phyloP scores from a whole-genome alignment of 2,329 filamentous ascomycete genomes.

The Cordyceps fumosorosea region DNA sequence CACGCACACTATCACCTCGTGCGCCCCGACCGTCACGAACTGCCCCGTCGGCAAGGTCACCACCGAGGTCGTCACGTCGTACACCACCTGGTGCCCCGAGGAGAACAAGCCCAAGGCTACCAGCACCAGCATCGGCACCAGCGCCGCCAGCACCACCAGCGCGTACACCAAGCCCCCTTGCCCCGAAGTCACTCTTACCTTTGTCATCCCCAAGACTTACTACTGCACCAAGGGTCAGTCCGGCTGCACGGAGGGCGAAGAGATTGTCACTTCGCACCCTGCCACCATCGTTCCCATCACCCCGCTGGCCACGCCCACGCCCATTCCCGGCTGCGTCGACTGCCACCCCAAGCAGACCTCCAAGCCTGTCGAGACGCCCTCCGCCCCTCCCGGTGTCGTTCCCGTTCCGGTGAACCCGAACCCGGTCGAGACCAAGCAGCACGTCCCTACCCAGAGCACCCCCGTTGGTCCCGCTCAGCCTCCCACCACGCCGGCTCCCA shows the following conservation, averaged over 20 bases:
- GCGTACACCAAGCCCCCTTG: constrained; percentile 13
- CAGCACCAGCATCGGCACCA: constrained; percentile 5
- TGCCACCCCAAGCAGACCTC: constrained; percentile 19
- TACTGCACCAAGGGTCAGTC: constrained; percentile 22
- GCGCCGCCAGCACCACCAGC: constrained; percentile 10
- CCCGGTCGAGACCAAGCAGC: background rate
- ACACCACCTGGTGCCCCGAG: constrained; percentile 34
- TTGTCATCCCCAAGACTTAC: constrained; percentile 24
- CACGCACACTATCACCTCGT: constrained; percentile 49
- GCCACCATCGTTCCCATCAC: constrained; percentile 23
- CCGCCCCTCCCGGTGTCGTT: background rate
- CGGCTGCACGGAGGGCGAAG: constrained; percentile 23
- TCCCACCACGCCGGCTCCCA: constrained; percentile 8
- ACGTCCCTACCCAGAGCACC: background rate
- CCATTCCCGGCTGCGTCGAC: constrained; percentile 22
- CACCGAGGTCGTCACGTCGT: constrained; percentile 26
- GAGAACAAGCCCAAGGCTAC: constrained; percentile 9
- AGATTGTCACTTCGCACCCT: constrained; percentile 17
- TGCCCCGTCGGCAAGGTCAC: constrained; percentile 33
- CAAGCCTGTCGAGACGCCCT: background rate
- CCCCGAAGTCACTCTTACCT: constrained; percentile 22
- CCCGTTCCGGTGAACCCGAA: constrained; percentile 3
- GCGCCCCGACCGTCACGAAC: constrained; percentile 43
- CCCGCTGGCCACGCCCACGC: constrained; percentile 20
- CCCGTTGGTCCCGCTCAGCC: background rate